Conservation (phyloP, 2,329 filamentous ascomycete species). For the Blastomyces gilchristii region DNA sequence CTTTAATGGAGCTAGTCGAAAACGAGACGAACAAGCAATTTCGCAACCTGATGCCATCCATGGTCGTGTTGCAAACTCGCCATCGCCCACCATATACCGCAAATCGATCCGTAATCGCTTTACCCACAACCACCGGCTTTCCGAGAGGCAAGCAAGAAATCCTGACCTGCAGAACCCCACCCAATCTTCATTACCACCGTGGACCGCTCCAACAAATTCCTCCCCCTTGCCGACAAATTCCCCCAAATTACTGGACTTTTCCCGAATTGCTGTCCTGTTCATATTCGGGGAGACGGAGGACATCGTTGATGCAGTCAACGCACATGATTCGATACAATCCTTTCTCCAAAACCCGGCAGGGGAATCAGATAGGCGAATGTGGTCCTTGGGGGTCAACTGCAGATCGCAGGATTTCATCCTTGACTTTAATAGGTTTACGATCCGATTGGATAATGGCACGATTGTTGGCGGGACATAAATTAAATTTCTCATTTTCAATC, state of each 20-base stretch:
- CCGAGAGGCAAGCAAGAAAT: neutral
- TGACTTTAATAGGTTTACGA: conserved; percentile 19
- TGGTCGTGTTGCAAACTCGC: conserved; percentile 8
- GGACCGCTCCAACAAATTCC: conserved; percentile 22
- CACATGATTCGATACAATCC: conserved; percentile 15
- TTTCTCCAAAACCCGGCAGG: conserved; percentile 10
- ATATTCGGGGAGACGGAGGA: conserved; percentile 19
- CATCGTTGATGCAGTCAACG: conserved; percentile 14
- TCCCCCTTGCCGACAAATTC: conserved; percentile 10
- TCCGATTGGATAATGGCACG: conserved; percentile 17
- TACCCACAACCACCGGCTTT: neutral
- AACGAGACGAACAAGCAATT: conserved; percentile 12
- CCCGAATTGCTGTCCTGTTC: conserved; percentile 21
- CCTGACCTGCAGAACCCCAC: conserved; percentile 6
- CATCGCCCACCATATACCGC: neutral
- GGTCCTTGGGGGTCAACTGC: conserved; percentile 16
- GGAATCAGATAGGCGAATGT: conserved; percentile 1
- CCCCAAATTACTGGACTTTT: conserved; percentile 20
- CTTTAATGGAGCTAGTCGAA: conserved; percentile 51
- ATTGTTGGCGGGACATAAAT: conserved; percentile 13
- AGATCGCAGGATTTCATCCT: conserved; percentile 16
- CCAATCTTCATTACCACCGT: conserved; percentile 17
- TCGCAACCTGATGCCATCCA: neutral
- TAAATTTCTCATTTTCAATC: neutral
- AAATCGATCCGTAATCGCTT: neutral